Evolutionary conservation across 371 early-diverging fungal genomes (phyloP).

Genomic region (Mucor irregularis): DNA sequence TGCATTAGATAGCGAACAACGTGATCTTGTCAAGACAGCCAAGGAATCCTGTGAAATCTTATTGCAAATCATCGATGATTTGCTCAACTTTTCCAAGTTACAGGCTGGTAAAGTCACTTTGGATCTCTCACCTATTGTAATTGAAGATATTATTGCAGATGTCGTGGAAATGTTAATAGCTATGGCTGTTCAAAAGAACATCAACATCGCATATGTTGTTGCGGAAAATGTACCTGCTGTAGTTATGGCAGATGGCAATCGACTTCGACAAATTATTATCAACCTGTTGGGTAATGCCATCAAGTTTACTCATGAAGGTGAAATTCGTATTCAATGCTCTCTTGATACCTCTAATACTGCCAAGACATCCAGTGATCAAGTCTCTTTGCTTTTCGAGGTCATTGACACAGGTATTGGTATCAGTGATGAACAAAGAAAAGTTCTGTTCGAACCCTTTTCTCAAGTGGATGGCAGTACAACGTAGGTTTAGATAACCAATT

Average conservation of each 20-base stretch:
- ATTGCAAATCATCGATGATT: constrained; percentile 63
- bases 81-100: constrained; percentile 64
- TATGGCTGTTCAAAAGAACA: constrained; percentile 51
- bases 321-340: constrained; percentile 46
- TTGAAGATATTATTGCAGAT: constrained; percentile 56
- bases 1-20: constrained; percentile 51
- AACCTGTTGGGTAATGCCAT: constrained; percentile 47
- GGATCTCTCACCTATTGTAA: constrained; percentile 47
- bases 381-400: constrained; percentile 35
- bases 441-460: constrained; percentile 58
- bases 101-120: constrained; percentile 63
- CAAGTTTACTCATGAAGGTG: constrained; percentile 61
- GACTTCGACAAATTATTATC: constrained; percentile 41
- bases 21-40: constrained; percentile 59
- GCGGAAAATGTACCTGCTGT: constrained; percentile 36
- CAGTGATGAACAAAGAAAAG: constrained; percentile 55
- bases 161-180: constrained; percentile 57
- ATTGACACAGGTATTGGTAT: constrained; percentile 60
- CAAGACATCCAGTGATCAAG: constrained; percentile 11
- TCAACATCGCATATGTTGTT: constrained; percentile 48
- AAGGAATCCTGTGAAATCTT: constrained; percentile 61
- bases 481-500: constrained; percentile 7
- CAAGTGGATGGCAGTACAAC: constrained; percentile 65
- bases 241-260: constrained; percentile 52
- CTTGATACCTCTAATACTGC: constrained; percentile 24